A percentile compares a stretch with the other conserved stretches of the same genome.
Evolutionary conservation across 768 basidiomycete species (phyloP).

Genomic region (Hygrocybe coccinea): DNA sequence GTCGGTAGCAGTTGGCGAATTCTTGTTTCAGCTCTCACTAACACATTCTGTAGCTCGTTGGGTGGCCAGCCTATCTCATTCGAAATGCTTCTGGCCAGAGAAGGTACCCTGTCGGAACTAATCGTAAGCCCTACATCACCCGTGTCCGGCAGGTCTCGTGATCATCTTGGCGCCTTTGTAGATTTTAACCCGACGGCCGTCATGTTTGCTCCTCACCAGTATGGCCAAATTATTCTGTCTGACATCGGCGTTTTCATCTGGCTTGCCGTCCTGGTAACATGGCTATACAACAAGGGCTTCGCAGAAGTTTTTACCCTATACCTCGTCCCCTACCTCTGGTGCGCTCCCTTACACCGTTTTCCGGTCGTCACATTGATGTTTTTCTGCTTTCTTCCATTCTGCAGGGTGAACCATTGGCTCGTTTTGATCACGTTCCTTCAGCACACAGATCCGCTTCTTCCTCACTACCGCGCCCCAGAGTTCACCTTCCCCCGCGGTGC

Average conservation of each 20-base stretch:
- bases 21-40: background rate
- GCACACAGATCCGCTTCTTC: slow-evolving; percentile 93
- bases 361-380: background rate
- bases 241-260: slow-evolving; percentile 78
- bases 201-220: slow-evolving; percentile 85
- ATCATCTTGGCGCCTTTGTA: slow-evolving; percentile 15
- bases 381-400: background rate
- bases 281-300: slow-evolving; percentile 61
- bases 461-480: slow-evolving; percentile 84
- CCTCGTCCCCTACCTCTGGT: slow-evolving; percentile 85
- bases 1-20: slow-evolving; percentile 33
- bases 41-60: slow-evolving; percentile 49
- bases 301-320: slow-evolving; percentile 73
- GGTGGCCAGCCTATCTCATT: slow-evolving; percentile 83
- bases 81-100: slow-evolving; percentile 82
- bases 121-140: slow-evolving; percentile 51
- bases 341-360: slow-evolving; percentile 5
- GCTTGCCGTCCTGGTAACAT: slow-evolving; percentile 52
- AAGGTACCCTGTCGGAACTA: slow-evolving; percentile 72
- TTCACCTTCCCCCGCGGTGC: slow-evolving; percentile 96
- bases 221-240: slow-evolving; percentile 69
- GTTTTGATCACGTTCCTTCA: slow-evolving; percentile 96
- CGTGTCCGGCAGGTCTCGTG: background rate
- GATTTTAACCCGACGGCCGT: slow-evolving; percentile 74
- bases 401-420: slow-evolving; percentile 88